Conservation (phyloP, 2,329 filamentous ascomycete genomes). For the Colletotrichum sp. region DNA sequence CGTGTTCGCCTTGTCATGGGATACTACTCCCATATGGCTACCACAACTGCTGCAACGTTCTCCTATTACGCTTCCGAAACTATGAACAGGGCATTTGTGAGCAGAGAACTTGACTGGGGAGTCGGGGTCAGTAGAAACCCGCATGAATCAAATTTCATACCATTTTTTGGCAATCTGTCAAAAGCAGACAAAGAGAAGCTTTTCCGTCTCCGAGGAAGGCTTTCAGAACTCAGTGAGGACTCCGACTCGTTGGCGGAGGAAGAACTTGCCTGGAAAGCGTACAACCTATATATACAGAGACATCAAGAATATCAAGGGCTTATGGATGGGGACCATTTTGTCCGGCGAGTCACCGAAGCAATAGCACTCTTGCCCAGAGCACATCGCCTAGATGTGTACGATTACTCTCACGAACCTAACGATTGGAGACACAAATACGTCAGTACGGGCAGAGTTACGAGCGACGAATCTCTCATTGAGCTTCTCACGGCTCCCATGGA, state of each 20-base stretch:
- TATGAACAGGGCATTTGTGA: too few species aligned
- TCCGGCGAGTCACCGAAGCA: neutral
- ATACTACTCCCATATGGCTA: neutral
- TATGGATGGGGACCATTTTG: neutral
- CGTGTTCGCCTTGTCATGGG: neutral
- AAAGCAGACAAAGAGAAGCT: too few species aligned
- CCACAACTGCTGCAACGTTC: too few species aligned
- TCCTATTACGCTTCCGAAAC: too few species aligned
- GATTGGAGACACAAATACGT: neutral
- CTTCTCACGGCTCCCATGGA: neutral
- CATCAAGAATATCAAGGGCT: neutral
- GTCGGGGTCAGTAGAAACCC: too few species aligned
- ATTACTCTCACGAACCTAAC: rapidly evolving
- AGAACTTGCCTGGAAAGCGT: neutral
- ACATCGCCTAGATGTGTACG: neutral
- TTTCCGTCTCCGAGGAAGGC: too few species aligned
- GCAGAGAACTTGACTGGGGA: too few species aligned
- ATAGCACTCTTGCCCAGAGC: rapidly evolving
- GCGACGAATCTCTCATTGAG: neutral
- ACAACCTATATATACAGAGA: neutral
- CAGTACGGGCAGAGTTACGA: neutral
- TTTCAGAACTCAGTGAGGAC: too few species aligned
- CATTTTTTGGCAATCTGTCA: too few species aligned
- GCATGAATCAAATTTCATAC: too few species aligned
- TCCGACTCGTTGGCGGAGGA: too few species aligned